These are phyloP conservation scores for Ophiorrhiza pumila DNA, from an alignment of 257 asterid species.

Conservation along the genomic window DNA sequence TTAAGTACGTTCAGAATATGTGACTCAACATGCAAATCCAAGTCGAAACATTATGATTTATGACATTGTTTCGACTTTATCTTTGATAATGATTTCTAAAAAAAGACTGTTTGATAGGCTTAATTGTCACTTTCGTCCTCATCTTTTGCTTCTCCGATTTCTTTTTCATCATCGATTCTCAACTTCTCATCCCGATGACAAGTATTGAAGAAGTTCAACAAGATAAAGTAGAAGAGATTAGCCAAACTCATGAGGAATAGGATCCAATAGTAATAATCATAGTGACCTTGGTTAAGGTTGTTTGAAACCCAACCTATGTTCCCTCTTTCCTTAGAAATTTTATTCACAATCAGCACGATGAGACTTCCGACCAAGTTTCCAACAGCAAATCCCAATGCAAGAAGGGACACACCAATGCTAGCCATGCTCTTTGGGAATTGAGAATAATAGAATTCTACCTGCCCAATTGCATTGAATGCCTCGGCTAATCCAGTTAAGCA, in stretches of 20 bases:
- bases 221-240: conserved; percentile 43
- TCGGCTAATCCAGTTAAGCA: conserved; percentile 52
- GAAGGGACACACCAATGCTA: conserved; percentile 57
- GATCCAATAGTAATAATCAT: conserved; percentile 71
- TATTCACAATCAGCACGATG: conserved; percentile 35
- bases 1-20: too few species aligned
- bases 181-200: conserved; percentile 26
- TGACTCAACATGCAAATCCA: too few species aligned
- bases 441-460: conserved; percentile 52
- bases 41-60: too few species aligned
- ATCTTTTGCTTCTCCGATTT: neutral
- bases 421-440: conserved; percentile 67
- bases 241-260: conserved; percentile 32
- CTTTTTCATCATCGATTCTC: conserved; percentile 23
- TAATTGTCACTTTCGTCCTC: conserved; percentile 1
- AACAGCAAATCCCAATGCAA: conserved; percentile 43
- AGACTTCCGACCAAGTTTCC: conserved; percentile 51
- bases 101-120: neutral
- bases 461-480: conserved; percentile 67
- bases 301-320: conserved; percentile 53
- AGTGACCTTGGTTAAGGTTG: conserved; percentile 61
- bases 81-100: too few species aligned
- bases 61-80: too few species aligned
- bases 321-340: conserved; percentile 36
- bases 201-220: conserved; percentile 31